These are phyloP conservation scores for Phaeosphaeria sp. DNA, from an alignment of 2,329 filamentous ascomycete species.

Conservation along the genomic window DNA sequence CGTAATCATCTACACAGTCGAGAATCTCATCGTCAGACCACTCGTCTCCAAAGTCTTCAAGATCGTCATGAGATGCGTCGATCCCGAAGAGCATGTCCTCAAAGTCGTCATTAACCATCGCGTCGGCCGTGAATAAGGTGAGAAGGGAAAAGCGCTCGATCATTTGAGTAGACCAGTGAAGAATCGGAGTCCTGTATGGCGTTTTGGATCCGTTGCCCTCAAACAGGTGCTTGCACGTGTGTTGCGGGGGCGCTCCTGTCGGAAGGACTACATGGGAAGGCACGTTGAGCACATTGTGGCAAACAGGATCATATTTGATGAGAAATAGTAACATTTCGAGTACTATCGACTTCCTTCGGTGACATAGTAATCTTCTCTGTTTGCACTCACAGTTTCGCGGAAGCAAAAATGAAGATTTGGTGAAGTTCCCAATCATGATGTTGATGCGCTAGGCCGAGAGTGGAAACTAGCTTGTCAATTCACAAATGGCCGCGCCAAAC, in stretches of 20 bases:
- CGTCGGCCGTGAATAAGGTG: neutral
- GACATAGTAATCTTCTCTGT: neutral
- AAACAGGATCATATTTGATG: neutral
- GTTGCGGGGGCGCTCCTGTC: neutral
- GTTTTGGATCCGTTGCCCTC: neutral
- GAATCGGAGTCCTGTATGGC: neutral
- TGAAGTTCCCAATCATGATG: neutral
- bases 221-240: neutral
- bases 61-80: slow-evolving; percentile 20
- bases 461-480: slow-evolving; percentile 17
- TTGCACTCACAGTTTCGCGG: neutral
- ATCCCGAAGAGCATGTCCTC: slow-evolving; percentile 42
- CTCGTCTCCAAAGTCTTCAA: slow-evolving; percentile 18
- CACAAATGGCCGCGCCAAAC: neutral
- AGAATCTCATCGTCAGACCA: slow-evolving; percentile 32
- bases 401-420: neutral
- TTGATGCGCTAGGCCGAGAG: neutral
- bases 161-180: neutral
- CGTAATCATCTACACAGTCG: slow-evolving; percentile 12
- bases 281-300: neutral
- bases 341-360: no score
- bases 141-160: neutral
- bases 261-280: neutral
- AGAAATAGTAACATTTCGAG: no score
- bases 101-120: slow-evolving; percentile 29